These are phyloP conservation scores for Symbiodinium natans DNA, from an alignment of 73 alveolate species.

Conservation along the genomic window DNA sequence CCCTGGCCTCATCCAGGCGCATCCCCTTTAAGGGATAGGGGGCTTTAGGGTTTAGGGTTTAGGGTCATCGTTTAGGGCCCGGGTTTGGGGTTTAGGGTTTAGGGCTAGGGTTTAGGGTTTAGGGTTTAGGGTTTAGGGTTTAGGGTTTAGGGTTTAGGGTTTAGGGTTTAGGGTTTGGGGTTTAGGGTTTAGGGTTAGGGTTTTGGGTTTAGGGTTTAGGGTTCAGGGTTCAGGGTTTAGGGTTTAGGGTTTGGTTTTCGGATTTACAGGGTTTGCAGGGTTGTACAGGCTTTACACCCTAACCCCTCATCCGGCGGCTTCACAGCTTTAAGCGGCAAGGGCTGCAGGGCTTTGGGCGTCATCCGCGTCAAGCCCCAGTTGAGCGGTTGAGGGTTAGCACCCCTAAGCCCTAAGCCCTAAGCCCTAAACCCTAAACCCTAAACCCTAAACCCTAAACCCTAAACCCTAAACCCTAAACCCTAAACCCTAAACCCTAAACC, in stretches of 20 bases:
- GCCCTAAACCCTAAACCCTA: too few relatives aligned
- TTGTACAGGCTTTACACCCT: too few relatives aligned
- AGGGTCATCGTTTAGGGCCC: neutral
- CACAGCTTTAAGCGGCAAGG: too few relatives aligned
- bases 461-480: neutral
- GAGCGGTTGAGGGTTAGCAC: too few relatives aligned
- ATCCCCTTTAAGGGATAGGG: neutral
- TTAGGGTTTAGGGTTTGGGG: neutral
- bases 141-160: neutral
- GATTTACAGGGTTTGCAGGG: too few relatives aligned
- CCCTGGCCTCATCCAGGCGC: conserved; percentile 95
- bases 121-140: too few relatives aligned
- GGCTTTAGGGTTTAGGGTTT: neutral
- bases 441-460: too few relatives aligned
- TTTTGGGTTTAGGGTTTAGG: neutral
- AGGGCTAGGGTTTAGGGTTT: neutral
- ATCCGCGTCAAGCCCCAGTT: too few relatives aligned
- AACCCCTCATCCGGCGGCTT: too few relatives aligned
- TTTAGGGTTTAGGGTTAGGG: neutral
- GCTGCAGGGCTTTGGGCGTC: too few relatives aligned
- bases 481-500: neutral
- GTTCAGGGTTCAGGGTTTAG: neutral
- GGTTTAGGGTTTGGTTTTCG: too few relatives aligned
- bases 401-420: too few relatives aligned
- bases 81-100: neutral